Percentiles rank a stretch among this genome's conserved stretches.
Conservation (phyloP, 495 filamentous ascomycete species). For the Podospora pseudoanserina region DNA sequence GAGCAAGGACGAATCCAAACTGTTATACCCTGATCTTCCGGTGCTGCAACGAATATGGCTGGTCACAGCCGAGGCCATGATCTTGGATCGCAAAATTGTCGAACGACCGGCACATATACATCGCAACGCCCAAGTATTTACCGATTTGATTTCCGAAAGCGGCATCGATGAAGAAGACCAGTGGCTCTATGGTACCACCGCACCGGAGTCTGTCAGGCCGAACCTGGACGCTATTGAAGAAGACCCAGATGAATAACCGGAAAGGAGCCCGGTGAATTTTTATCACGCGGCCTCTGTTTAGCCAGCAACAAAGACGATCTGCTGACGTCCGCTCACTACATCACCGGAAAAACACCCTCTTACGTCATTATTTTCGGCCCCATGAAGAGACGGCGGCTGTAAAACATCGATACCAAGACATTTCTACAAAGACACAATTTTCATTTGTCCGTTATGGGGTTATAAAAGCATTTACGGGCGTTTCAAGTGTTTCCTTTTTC, state of each 20-base stretch:
- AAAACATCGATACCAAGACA: slow-evolving; percentile 2
- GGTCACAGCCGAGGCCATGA: slow-evolving; percentile 52
- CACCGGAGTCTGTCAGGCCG: slow-evolving; percentile 42
- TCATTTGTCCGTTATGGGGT: slow-evolving; percentile 17
- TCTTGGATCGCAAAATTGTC: slow-evolving; percentile 52
- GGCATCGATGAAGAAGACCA: slow-evolving; percentile 49
- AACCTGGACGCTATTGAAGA: slow-evolving; percentile 48
- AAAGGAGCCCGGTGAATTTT: neutral
- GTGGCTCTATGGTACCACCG: slow-evolving; percentile 48
- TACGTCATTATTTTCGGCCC: neutral
- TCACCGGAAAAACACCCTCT: neutral
- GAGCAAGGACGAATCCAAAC: slow-evolving; percentile 43
- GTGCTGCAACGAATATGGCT: slow-evolving; percentile 49
- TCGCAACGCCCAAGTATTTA: slow-evolving; percentile 49
- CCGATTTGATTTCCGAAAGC: slow-evolving; percentile 53
- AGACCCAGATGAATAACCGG: slow-evolving; percentile 37
- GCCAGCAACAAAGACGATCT: neutral
- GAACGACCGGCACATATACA: slow-evolving; percentile 50
- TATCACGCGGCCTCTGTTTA: neutral
- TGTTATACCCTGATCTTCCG: slow-evolving; percentile 48
- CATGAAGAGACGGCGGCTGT: neutral
- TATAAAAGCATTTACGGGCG: slow-evolving; percentile 33
- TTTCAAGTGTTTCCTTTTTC: slow-evolving; percentile 17
- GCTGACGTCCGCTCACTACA: neutral
- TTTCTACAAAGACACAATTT: slow-evolving; percentile 5